Evolutionary conservation across 2,329 filamentous ascomycete species (phyloP).

Genomic region (Arachnomyces sp.): DNA sequence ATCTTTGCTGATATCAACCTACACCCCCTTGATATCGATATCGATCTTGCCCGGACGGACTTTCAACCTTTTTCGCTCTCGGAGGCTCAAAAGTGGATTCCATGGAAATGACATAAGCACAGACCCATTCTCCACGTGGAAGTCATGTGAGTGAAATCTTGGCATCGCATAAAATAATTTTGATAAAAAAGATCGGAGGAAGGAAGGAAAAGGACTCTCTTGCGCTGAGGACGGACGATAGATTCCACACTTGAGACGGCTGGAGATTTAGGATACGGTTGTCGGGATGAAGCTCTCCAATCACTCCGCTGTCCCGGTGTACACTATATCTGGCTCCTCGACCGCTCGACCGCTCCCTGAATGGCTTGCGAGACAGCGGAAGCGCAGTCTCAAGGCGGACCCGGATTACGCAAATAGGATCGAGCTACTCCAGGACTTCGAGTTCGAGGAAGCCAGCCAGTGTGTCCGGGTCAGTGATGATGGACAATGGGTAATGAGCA

Average conservation of each 20-base stretch:
- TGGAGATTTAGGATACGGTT: conserved; percentile 3
- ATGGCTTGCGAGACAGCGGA: conserved; percentile 85
- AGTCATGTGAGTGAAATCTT: conserved; percentile 12
- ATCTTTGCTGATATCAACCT: too few relatives aligned
- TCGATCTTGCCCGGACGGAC: too few relatives aligned
- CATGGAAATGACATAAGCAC: too few relatives aligned
- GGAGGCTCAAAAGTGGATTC: too few relatives aligned
- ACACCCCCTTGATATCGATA: too few relatives aligned
- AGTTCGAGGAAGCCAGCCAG: conserved; percentile 89
- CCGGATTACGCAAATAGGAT: conserved; percentile 87
- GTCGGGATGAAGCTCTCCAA: conserved; percentile 45
- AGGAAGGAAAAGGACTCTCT: too few relatives aligned
- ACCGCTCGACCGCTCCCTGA: conserved; percentile 83
- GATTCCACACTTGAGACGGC: conserved; percentile 3
- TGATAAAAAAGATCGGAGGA: too few relatives aligned
- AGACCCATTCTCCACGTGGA: conserved; percentile 5
- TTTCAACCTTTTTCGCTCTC: too few relatives aligned
- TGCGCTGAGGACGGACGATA: conserved; percentile 1
- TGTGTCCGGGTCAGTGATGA: conserved; percentile 88
- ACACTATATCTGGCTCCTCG: conserved; percentile 87
- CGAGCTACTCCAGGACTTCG: conserved; percentile 93
- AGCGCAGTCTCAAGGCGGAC: conserved; percentile 85
- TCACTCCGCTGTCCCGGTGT: conserved; percentile 76
- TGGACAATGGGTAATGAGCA: conserved; percentile 95
- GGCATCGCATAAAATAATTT: conserved; percentile 1